Percentiles rank a stretch among this genome's conserved stretches.
phyloP scores from a whole-genome alignment of 2,329 filamentous ascomycete genomes.

The Decorospora gaudefroyi region DNA sequence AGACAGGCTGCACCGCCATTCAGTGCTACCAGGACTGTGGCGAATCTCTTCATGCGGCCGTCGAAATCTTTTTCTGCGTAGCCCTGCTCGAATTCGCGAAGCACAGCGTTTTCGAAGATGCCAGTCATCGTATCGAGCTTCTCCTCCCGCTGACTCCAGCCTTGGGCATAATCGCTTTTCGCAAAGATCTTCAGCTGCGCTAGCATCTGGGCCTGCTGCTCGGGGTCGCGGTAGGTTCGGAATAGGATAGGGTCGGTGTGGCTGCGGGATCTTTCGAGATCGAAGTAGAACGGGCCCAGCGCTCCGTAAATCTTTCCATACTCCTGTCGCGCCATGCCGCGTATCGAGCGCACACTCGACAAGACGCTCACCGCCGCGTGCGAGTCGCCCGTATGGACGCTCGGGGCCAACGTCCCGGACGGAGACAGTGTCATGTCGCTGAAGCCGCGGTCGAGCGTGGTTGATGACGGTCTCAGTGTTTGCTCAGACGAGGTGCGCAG shows the following conservation, averaged over 20 bases:
- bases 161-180: slow-evolving; percentile 77
- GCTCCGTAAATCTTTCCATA: slow-evolving; percentile 91
- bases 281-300: slow-evolving; percentile 84
- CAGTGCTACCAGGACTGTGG: slow-evolving; percentile 78
- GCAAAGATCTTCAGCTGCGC: slow-evolving; percentile 78
- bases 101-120: slow-evolving; percentile 87
- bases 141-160: slow-evolving; percentile 71
- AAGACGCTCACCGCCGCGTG: slow-evolving; percentile 71
- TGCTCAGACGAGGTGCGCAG: slow-evolving; percentile 51
- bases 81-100: slow-evolving; percentile 90
- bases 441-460: slow-evolving; percentile 69
- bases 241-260: slow-evolving; percentile 85
- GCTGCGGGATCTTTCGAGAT: slow-evolving; percentile 71
- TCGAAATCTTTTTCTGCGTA: slow-evolving; percentile 89
- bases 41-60: slow-evolving; percentile 85
- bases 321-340: slow-evolving; percentile 84
- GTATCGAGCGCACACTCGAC: slow-evolving; percentile 72
- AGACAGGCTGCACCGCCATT: slow-evolving; percentile 79
- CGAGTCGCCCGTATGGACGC: slow-evolving; percentile 55
- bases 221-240: slow-evolving; percentile 81
- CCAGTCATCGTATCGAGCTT: slow-evolving; percentile 74
- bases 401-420: slow-evolving; percentile 41
- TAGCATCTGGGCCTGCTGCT: slow-evolving; percentile 88
- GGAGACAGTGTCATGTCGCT: slow-evolving; percentile 68
- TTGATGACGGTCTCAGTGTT: slow-evolving; percentile 30